Base-by-base conservation (phyloP, 352 stramenopile genomes). In the Phytophthora tentaculata region DNA sequence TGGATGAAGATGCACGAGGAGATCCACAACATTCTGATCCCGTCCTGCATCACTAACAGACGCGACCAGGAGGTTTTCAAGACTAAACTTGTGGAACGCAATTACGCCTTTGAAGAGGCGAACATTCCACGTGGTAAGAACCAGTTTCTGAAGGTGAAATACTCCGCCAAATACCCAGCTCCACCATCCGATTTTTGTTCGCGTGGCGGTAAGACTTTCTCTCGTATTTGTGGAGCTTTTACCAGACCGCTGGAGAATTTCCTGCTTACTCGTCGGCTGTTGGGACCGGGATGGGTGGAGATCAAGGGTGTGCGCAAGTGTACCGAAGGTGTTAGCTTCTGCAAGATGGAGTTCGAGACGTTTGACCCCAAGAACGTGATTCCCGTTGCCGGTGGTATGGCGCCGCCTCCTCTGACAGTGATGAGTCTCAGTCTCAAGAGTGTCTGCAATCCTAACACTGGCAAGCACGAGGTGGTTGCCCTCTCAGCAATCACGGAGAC, bases 361-460 rank as follows among this genome's bases (percentile, higher is more conserved):
- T 91, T 96, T 19, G 88, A 92, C 48, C 94, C 96, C 1, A 98
- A 98, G 74, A 79, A 90, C 49, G 80, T 99, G 39, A 86, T 71
- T 22, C 80, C 90, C 16, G 81, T 99, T 22, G 76, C 86, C 28
- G 83, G 80, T 17, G 80, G 80, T 1, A 77, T 94, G 39, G 54
- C 86, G n/a, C 73, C 83, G 4, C 98, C 98, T 29, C 93, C 97
- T 20, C 77, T 99, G 20, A 94, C 90, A n/a, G 89, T 98, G 23
- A 97, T 99, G 67, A 98, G 96, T 44, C 74, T 99, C 23, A 98
- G 97, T 50, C 76, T 99, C 61, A 99, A 99, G 81, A 99, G 97
- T 3, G 83, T 98, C 26, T 98, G 99, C 61, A 98, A 99, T 81
- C 96, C 97, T 7, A 91, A 90, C 56, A 98, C 86, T 23, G 91